These are phyloP conservation scores for Microstegium vimineum DNA, from an alignment of 176 grass and related monocot genomes.

Conservation along the genomic window DNA sequence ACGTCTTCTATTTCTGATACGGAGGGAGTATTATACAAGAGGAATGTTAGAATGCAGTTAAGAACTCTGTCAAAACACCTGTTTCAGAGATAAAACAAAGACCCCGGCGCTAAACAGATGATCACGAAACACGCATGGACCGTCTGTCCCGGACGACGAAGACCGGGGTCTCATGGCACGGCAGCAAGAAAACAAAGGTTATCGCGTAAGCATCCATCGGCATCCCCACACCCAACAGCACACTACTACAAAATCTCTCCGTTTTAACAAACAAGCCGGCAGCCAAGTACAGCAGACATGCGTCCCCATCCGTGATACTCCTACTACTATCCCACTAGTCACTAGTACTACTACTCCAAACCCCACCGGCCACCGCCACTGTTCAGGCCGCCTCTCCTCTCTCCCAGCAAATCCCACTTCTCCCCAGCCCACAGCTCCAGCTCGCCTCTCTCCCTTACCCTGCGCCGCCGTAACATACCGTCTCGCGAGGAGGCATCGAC, in stretches of 20 bases:
- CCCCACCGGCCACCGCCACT: neutral
- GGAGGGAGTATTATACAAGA: too few relatives aligned
- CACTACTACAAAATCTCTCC: neutral
- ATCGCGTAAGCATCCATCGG: slow-evolving; percentile 10
- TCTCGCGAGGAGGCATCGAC: neutral
- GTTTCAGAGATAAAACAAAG: neutral
- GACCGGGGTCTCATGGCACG: neutral
- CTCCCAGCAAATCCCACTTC: slow-evolving; percentile 22
- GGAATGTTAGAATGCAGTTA: too few relatives aligned
- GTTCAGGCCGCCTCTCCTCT: neutral
- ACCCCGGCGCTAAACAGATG: neutral
- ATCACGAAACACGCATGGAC: neutral
- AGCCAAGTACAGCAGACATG: slow-evolving; percentile 9
- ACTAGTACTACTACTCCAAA: neutral
- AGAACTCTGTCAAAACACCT: neutral
- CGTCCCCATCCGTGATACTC: slow-evolving; percentile 10
- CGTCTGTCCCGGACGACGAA: neutral
- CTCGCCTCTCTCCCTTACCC: neutral
- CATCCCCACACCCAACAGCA: slow-evolving; percentile 1
- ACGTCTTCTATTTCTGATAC: too few relatives aligned
- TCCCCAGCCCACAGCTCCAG: neutral
- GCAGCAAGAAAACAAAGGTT: slow-evolving; percentile 14
- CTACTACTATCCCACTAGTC: neutral
- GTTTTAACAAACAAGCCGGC: slow-evolving; percentile 17
- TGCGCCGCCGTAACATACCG: neutral